phyloP scores from a whole-genome alignment of 1,139 yeast genomes.

The Candida tropicalis region DNA sequence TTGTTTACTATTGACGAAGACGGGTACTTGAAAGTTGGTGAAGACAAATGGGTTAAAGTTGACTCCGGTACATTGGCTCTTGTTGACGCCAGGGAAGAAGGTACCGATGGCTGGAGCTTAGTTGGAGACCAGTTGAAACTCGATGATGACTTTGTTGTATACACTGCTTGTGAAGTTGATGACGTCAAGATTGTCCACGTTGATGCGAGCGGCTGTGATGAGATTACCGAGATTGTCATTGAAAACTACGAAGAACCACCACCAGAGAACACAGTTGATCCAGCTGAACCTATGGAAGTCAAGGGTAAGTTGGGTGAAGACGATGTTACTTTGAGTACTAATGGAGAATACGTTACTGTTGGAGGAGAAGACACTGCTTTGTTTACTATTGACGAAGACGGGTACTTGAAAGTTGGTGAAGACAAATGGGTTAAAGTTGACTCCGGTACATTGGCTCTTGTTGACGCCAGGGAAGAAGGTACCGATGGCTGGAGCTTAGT shows the following conservation, averaged over 20 bases:
- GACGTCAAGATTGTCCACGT: neutral
- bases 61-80: neutral
- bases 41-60: neutral
- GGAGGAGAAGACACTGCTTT: neutral
- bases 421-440: neutral
- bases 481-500: neutral
- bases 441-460: neutral
- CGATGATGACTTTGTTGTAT: neutral
- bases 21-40: slow-evolving; percentile 1
- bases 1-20: neutral
- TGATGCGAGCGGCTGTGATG: neutral
- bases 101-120: neutral
- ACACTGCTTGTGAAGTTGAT: neutral
- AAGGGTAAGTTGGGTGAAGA: neutral
- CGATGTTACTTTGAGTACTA: neutral
- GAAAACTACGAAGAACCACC: neutral
- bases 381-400: neutral
- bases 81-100: neutral
- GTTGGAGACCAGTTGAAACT: neutral
- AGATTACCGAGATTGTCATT: neutral
- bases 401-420: neutral
- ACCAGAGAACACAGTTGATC: slow-evolving; percentile 4
- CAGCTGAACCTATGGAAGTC: slow-evolving; percentile 5
- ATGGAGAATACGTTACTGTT: neutral
- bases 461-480: neutral